These are phyloP conservation scores for Xanthoconium stramineum DNA, from an alignment of 768 basidiomycete genomes.

Conservation along the genomic window DNA sequence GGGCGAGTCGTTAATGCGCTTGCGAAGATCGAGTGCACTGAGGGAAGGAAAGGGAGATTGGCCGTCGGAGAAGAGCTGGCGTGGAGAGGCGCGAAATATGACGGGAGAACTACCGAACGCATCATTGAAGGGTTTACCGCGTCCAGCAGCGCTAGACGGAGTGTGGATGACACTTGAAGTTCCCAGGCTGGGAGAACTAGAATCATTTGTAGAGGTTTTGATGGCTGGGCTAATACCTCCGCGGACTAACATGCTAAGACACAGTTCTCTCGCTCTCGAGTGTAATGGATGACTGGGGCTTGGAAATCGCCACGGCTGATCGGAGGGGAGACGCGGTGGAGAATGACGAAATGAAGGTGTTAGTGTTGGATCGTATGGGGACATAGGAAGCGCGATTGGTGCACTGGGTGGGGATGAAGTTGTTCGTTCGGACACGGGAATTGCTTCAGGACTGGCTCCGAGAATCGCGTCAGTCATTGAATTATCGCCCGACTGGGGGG, in stretches of 20 bases:
- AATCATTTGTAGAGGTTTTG: slow-evolving; percentile 28
- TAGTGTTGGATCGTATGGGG: slow-evolving; percentile 71
- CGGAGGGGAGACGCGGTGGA: slow-evolving; percentile 67
- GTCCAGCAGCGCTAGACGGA: slow-evolving; percentile 25
- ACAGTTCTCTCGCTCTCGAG: slow-evolving; percentile 59
- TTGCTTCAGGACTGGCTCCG: slow-evolving; percentile 1
- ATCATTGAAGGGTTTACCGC: slow-evolving; percentile 27
- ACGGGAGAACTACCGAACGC: slow-evolving; percentile 34
- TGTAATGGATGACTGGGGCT: slow-evolving; percentile 79
- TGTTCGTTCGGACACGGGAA: slow-evolving; percentile 4
- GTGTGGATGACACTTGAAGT: slow-evolving; percentile 30
- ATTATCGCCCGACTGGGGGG: slow-evolving; percentile 12
- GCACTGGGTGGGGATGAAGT: slow-evolving; percentile 25
- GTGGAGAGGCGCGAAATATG: slow-evolving; percentile 42
- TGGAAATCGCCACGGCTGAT: slow-evolving; percentile 80
- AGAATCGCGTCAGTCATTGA: neutral
- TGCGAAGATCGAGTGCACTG: slow-evolving; percentile 32
- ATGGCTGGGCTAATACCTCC: slow-evolving; percentile 49
- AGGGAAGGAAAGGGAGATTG: slow-evolving; percentile 33
- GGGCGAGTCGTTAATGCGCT: slow-evolving; percentile 48
- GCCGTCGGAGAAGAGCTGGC: slow-evolving; percentile 37
- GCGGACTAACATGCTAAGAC: slow-evolving; percentile 59
- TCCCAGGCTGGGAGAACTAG: slow-evolving; percentile 31
- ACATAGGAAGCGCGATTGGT: slow-evolving; percentile 46
- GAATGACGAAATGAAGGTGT: slow-evolving; percentile 80